phyloP scores from a whole-genome alignment of 2,329 filamentous ascomycete species.

The Aspergillus pseudoglaucus region DNA sequence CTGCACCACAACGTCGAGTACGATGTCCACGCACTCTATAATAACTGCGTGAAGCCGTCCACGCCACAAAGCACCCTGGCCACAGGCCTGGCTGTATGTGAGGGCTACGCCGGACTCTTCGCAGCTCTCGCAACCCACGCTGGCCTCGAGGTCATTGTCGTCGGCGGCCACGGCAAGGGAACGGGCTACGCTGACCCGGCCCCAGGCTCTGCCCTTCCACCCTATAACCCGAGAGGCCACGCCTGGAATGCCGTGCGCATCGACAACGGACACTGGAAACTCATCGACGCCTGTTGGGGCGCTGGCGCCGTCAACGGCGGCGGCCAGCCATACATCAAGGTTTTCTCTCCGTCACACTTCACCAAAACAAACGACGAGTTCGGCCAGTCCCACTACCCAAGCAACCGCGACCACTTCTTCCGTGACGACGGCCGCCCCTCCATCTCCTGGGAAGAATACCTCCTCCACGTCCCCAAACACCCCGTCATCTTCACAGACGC shows the following conservation, averaged over 20 bases:
- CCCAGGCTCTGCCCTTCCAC: conserved; percentile 60
- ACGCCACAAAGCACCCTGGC: conserved; percentile 68
- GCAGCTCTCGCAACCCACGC: conserved; percentile 69
- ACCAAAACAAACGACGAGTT: conserved; percentile 70
- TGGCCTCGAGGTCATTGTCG: conserved; percentile 69
- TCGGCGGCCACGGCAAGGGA: conserved; percentile 80
- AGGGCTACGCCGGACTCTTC: conserved; percentile 82
- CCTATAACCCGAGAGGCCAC: conserved; percentile 56
- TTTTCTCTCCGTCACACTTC: conserved; percentile 60
- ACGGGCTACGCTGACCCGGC: conserved; percentile 61
- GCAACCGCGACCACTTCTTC: conserved; percentile 63
- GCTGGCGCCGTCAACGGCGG: conserved; percentile 60
- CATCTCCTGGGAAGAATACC: conserved; percentile 76
- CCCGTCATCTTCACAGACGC: conserved; percentile 43
- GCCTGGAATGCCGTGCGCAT: conserved; percentile 93
- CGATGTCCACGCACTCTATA: conserved; percentile 73
- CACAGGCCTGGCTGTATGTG: conserved; percentile 77
- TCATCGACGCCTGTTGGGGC: conserved; percentile 90
- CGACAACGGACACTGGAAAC: conserved; percentile 82
- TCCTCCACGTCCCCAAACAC: conserved; percentile 51
- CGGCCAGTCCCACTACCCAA: conserved; percentile 71
- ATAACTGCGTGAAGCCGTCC: conserved; percentile 57
- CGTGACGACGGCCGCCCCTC: conserved; percentile 60
- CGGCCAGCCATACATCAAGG: conserved; percentile 56
- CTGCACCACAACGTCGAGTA: conserved; percentile 89